Percentiles rank a stretch among this genome's conserved stretches.
Conservation (phyloP, 257 asterid genomes). For the Nicotiana obtusifolia region DNA sequence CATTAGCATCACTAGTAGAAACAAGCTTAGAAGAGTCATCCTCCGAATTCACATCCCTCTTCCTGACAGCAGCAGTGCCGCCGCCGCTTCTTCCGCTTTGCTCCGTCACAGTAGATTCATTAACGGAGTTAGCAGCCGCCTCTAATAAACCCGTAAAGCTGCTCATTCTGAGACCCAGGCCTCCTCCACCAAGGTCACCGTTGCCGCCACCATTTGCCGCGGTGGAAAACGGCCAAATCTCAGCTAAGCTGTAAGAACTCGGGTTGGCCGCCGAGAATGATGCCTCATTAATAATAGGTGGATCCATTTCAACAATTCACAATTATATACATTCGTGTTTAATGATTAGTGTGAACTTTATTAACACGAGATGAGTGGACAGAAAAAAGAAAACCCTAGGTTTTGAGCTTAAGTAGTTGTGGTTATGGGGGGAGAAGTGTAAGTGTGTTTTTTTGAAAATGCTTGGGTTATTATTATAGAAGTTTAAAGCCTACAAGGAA, state of each 20-base stretch:
- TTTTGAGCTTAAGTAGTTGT: background rate
- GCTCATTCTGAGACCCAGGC: conserved; percentile 48
- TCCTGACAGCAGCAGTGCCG: conserved; percentile 35
- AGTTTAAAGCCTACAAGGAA: background rate
- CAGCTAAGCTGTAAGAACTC: conserved; percentile 62
- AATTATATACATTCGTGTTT: background rate
- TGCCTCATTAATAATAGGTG: conserved; percentile 61
- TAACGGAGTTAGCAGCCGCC: conserved; percentile 32
- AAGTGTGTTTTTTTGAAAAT: background rate
- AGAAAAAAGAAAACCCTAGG: background rate
- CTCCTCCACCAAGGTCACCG: conserved; percentile 29
- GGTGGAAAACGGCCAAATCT: conserved; percentile 59
- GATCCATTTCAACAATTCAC: conserved; percentile 56
- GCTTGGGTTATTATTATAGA: background rate
- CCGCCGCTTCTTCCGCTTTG: conserved; percentile 42
- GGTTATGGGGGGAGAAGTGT: conserved; percentile 16
- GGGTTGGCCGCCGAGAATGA: conserved; percentile 73
- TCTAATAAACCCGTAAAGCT: conserved; percentile 30
- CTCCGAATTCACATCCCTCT: conserved; percentile 40
- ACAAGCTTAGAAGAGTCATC: conserved; percentile 43
- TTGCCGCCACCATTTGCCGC: conserved; percentile 17
- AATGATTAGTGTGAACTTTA: background rate
- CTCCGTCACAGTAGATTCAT: conserved; percentile 72
- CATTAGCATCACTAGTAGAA: conserved; percentile 40
- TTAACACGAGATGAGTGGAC: background rate